Base-by-base conservation (phyloP, 148 eudicot species). In the Rhododendron griersonianum region DNA sequence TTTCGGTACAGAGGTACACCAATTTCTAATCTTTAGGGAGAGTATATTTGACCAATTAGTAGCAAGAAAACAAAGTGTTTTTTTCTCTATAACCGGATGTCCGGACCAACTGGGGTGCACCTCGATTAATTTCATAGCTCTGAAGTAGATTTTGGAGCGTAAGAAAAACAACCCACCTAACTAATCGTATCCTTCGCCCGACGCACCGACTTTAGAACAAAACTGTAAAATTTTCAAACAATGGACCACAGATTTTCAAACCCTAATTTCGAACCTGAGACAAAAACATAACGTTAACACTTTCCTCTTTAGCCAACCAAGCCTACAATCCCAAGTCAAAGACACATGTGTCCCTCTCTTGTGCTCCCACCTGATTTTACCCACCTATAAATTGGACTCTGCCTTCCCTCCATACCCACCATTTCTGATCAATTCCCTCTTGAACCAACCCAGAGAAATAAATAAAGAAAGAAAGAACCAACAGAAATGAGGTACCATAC, bases 291-390 rank as follows among this genome's bases (percentile, higher is more conserved):
- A 8, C 1, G 21, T 5, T 45, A 45, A 55, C 5, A 37, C 71
- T 1, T 61, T 61, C 85, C 37, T 65, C 39, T 14, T n/a, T 74
- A 23, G 33, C 85, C 37, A 65, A 11, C 51, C 5, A 61, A 57
- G 77, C 57, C 77, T 44, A 45, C 85, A 83, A 83, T 83, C 16
- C 74, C 16, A 41, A 65, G 85, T 82, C 84, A 83, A 65, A 41
- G 0, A 25, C 25, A 45, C 57, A 25, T 83, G 18, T 14, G 4
- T 15, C 76, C 81, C 57, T 28, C 63, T n/a, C 75, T 23, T 41
- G 35, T 39, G 74, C 75, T 63, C 35, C 55, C 25, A 63, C 76
- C 35, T 19, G 28, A 67, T 57, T 9, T 6, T 57, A 71, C 76
- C 13, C 83, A 8, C 47, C 41, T 53, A 71, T 59, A 82, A 28